These are phyloP conservation scores for Gnomoniopsis smithogilvyi DNA, from an alignment of 2,329 filamentous ascomycete species.

Conservation along the genomic window DNA sequence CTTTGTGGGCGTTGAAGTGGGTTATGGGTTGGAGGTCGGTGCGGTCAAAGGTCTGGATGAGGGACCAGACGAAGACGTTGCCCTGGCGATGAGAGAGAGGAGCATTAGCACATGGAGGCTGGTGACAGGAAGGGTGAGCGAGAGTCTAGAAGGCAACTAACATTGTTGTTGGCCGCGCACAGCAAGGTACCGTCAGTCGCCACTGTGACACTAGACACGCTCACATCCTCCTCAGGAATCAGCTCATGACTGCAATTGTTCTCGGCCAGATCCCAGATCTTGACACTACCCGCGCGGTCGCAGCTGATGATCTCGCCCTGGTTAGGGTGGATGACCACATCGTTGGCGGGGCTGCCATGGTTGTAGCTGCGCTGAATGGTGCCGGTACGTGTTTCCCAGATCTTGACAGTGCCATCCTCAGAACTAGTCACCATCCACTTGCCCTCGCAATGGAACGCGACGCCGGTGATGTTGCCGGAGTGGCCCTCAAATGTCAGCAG, in stretches of 20 bases:
- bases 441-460: slow-evolving; percentile 96
- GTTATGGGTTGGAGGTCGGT: slow-evolving; percentile 84
- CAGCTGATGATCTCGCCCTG: slow-evolving; percentile 98
- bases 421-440: slow-evolving; percentile 99
- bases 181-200: slow-evolving; percentile 91
- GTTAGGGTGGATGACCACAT: slow-evolving; percentile 99
- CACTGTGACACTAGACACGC: slow-evolving; percentile 91
- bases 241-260: slow-evolving; percentile 96
- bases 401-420: slow-evolving; percentile 94
- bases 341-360: slow-evolving; percentile 86
- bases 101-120: not conserved
- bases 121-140: not conserved
- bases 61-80: slow-evolving; percentile 95
- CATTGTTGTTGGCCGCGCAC: slow-evolving; percentile 88
- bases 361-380: slow-evolving; percentile 89
- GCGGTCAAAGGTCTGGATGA: slow-evolving; percentile 77
- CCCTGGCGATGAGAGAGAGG: slow-evolving; percentile 53
- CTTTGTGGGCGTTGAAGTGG: slow-evolving; percentile 85
- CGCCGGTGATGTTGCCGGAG: slow-evolving; percentile 91
- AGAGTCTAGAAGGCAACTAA: slow-evolving; percentile 37
- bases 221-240: slow-evolving; percentile 92
- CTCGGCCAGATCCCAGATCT: slow-evolving; percentile 95
- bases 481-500: slow-evolving; percentile 94
- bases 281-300: slow-evolving; percentile 85
- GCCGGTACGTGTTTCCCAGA: slow-evolving; percentile 88